Evolutionary conservation across 805 yeast genomes (phyloP), one percentile per base, ranked within the genome.

Genomic region (Starmerella gropengiesseri): DNA sequence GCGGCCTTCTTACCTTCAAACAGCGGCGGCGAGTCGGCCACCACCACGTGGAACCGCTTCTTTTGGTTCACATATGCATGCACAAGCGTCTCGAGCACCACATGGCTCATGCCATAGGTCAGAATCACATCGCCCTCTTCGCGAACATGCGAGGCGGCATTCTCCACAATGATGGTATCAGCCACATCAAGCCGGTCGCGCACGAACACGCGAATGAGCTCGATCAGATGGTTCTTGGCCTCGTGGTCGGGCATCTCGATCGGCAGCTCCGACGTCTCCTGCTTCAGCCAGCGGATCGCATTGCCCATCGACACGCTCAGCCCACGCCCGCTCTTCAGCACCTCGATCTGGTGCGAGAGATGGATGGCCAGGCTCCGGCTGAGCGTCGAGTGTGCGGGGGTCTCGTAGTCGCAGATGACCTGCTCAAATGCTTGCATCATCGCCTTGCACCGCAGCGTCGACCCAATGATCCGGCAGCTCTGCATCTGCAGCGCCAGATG

Each of bases 231-330:
- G 12, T 58, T 61, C 57, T 84, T 86, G 21, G 95, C 94, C 25
- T 71, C 60, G 14, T 62, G 67, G 44, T 81, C 91, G 21, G 69
- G 60, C 23, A 75, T 67, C 49, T 82, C 93, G 43, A 87, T 77
- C 45, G 86, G 78, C 37, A 89, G 75, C 32, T 74, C 70, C 1
- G 95, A 77, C 43, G 91, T 89, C 60, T 83, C 89, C 65, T 89
- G 97, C 58, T 91, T 91, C 50, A 91, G 70, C 95, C 96, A 87
- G 55, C 98, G 75, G 52, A 91, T 91, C 2, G 96, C 89, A 65
- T 87, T 91, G 42, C 98, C 98, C 98, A 91, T 91, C 1, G 95
- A 74, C 2, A 87, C 82, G 43, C 91, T 77, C 37, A 91, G 69
- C 1, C 97, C 96, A 49, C 98, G 75, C 3, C 95, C 87, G 8